phyloP scores from a whole-genome alignment of 768 basidiomycete genomes.

The Termitomyces sp. region DNA sequence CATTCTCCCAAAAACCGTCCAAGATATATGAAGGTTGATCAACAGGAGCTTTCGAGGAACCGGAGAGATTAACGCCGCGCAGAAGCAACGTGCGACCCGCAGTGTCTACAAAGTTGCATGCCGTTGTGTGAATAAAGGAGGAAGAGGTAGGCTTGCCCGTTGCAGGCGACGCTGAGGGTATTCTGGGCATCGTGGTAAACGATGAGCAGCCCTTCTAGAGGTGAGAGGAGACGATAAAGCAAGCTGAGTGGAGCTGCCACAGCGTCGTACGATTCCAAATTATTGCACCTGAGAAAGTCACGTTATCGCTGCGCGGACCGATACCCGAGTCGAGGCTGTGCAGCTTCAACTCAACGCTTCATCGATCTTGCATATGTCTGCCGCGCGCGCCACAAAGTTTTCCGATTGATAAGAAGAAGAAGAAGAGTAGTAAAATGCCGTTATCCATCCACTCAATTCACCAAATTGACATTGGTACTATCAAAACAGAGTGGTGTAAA shows the following conservation, averaged over 20 bases:
- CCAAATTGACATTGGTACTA: not conserved
- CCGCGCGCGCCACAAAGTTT: not conserved
- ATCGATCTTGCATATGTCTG: not conserved
- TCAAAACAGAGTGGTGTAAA: not conserved
- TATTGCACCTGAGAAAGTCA: conserved; percentile 8
- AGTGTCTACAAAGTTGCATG: conserved; percentile 71
- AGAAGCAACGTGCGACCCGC: conserved; percentile 76
- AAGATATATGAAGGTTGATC: conserved; percentile 65
- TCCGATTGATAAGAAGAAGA: not conserved
- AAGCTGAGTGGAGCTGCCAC: not conserved
- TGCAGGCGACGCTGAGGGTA: conserved; percentile 57
- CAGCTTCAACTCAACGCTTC: not conserved
- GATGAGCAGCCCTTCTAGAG: conserved; percentile 8
- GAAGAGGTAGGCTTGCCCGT: conserved; percentile 48
- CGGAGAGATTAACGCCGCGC: conserved; percentile 93
- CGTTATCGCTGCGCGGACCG: conserved; percentile 8
- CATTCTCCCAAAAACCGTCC: conserved; percentile 81
- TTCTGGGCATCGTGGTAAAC: conserved; percentile 44
- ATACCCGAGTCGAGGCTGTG: not conserved
- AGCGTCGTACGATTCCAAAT: conserved; percentile 10
- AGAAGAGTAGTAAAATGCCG: not conserved
- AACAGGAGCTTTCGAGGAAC: conserved; percentile 82
- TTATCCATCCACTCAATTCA: not conserved
- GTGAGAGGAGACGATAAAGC: not conserved
- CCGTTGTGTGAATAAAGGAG: conserved; percentile 63